These are phyloP conservation scores for Zea mays DNA, from an alignment of 176 grass and related monocot genomes.

Conservation along the genomic window DNA sequence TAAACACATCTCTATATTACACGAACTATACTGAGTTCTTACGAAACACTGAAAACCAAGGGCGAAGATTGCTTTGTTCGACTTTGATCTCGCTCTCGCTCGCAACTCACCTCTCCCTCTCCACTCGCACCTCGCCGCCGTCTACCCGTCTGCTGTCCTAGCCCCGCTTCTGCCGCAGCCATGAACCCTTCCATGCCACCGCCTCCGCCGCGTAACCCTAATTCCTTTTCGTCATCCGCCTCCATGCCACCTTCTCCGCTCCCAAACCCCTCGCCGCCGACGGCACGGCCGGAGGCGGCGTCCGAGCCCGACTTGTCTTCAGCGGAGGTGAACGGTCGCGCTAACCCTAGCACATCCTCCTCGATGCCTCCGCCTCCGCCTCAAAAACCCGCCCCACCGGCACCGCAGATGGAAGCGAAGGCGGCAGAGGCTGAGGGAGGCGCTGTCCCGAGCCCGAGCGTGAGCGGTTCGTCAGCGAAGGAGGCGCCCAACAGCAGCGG, in stretches of 20 bases:
- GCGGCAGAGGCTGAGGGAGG: conserved; percentile 5
- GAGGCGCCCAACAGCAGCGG: background rate
- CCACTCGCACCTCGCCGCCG: background rate
- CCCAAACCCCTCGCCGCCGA: conserved; percentile 28
- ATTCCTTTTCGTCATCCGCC: background rate
- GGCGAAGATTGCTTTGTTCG: too few species aligned
- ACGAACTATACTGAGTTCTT: too few species aligned
- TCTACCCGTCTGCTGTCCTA: background rate
- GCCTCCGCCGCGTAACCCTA: conserved; percentile 45
- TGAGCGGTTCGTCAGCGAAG: conserved; percentile 27
- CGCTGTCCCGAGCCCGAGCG: conserved; percentile 34
- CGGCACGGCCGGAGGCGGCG: background rate
- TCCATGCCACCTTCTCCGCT: conserved; percentile 30
- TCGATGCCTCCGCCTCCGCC: conserved; percentile 32
- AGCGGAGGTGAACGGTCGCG: conserved; percentile 23
- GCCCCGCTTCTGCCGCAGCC: background rate
- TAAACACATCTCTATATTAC: too few species aligned
- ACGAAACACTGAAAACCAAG: too few species aligned
- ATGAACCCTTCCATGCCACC: conserved; percentile 74
- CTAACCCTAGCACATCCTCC: conserved; percentile 37
- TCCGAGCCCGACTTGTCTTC: background rate
- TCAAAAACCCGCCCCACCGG: background rate
- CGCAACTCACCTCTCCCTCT: background rate
- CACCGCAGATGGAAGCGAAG: background rate
- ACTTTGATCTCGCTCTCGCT: too few species aligned